These are phyloP conservation scores for Penicillium sp. DNA, from an alignment of 2,329 filamentous ascomycete species.

Conservation along the genomic window DNA sequence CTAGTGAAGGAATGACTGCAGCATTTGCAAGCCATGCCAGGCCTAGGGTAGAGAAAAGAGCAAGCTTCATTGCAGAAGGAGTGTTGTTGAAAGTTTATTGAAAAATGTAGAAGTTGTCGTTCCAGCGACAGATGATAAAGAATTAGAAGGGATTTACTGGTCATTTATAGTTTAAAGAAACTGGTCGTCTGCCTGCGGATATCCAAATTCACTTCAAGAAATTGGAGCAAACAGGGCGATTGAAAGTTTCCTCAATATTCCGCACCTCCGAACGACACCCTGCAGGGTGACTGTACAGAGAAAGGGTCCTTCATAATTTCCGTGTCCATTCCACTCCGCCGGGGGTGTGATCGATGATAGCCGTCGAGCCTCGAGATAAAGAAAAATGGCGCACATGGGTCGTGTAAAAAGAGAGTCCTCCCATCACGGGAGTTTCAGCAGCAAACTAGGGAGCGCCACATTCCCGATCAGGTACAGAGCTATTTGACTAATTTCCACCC, in stretches of 20 bases:
- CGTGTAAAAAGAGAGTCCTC: background rate
- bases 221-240: background rate
- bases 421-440: background rate
- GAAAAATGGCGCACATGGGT: background rate
- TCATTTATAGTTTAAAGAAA: background rate
- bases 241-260: background rate
- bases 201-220: background rate
- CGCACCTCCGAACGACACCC: background rate
- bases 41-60: background rate
- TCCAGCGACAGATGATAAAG: background rate
- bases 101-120: background rate
- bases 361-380: background rate
- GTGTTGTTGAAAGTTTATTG: background rate
- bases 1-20: background rate
- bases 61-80: background rate
- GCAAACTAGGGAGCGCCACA: background rate
- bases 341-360: background rate
- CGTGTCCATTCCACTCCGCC: background rate
- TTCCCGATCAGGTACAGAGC: background rate
- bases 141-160: background rate
- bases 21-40: background rate
- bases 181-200: background rate
- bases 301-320: background rate
- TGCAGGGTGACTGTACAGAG: background rate
- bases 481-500: background rate